Base-by-base conservation (phyloP, 1,284 basidiomycete species). In the Hymenochaete sp. region DNA sequence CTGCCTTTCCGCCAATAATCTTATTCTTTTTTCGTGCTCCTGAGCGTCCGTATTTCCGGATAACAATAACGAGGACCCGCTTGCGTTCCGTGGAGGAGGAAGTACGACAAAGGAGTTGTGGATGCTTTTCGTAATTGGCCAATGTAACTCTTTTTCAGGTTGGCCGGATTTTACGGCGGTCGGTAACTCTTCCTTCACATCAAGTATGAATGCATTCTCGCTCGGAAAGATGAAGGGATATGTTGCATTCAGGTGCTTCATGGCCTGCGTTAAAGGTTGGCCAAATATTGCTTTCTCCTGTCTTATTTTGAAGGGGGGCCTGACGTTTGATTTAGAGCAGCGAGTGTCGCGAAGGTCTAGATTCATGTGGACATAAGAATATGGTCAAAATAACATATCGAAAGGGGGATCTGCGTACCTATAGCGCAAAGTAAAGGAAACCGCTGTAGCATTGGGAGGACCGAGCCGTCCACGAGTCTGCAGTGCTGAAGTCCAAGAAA, bases 371-470 rank as follows among this genome's bases (percentile, higher is more conserved):
- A n/a, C n/a, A n/a, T n/a, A 11, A 5, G 18, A 18, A n/a, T 13
- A 28, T 35, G 3, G 9, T 22, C 10, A 26, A 41, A 5, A 18
- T 11, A 2, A 10, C 22, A 5, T 41, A 8, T 2, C 11, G 19
- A 45, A 2, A 21, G 10, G 7, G 25, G 28, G 9, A 28, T 40
- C n/a, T 18, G 65, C 71, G 44, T 45, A 76, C 79, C 78, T 49
- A 81, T 56, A n/a, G 73, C 68, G 24, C 65, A 67, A 11, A 82
- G 68, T 25, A 81, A 62, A 5, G 70, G 70, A 51, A 82, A 79
- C 4, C 55, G 60, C 16, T 52, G 28, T 3, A 81, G 59, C 42
- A 58, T 53, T 1, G 58, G 46, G 47, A 71, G 65, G 2, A 75
- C 61, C 0, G 58, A 51, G 49, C 70, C 59, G 29, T 67, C 62